Conservation (phyloP, 78 protist species). For the Dictyostelium capitatum region DNA sequence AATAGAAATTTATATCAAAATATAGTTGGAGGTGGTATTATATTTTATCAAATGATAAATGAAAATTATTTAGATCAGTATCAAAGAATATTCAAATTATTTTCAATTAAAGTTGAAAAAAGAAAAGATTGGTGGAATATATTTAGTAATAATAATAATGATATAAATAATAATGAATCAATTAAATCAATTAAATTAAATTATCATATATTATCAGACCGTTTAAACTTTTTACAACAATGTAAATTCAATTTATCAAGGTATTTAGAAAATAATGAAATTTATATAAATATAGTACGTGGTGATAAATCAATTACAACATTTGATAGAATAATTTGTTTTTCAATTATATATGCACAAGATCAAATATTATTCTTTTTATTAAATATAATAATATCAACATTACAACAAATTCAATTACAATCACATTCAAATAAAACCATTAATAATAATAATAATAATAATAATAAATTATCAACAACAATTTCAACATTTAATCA, state of each 20-base stretch:
- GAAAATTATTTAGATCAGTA: background rate
- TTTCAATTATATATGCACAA: constrained; percentile 9
- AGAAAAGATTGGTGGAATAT: background rate
- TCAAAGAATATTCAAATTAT: background rate
- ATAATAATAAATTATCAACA: background rate
- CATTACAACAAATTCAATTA: too few species aligned
- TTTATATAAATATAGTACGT: background rate
- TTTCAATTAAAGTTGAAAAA: background rate
- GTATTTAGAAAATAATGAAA: constrained; percentile 7
- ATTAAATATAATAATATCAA: background rate
- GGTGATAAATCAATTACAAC: background rate
- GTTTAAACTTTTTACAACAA: background rate
- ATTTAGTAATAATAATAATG: background rate
- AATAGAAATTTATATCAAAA: background rate
- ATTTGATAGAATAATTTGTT: background rate
- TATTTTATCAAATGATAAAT: background rate
- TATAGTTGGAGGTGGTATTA: background rate
- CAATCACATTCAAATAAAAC: too few species aligned
- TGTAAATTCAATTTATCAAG: constrained; percentile 11
- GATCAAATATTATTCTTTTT: constrained; percentile 2
- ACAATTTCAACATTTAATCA: background rate
- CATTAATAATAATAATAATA: background rate
- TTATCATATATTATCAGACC: background rate
- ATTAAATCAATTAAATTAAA: background rate
- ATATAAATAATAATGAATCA: background rate